Conservation (phyloP, 495 filamentous ascomycete genomes). For the Endocarpon pusillum region DNA sequence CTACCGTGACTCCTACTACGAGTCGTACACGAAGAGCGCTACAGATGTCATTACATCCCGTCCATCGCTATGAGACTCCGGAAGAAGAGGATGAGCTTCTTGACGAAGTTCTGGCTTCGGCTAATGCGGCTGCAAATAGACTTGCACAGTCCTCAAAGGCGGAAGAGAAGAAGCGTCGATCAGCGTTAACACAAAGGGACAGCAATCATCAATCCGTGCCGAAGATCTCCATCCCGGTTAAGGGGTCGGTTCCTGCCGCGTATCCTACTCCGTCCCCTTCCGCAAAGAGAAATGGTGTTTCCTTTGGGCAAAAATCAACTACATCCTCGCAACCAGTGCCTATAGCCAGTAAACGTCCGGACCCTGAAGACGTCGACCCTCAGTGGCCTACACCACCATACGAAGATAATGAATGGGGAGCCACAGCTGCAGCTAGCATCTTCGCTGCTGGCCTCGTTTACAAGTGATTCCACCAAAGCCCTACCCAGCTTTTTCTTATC, state of each 20-base stretch:
- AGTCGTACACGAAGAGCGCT: slow-evolving; percentile 70
- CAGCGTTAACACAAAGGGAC: slow-evolving; percentile 1
- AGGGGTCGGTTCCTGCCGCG: slow-evolving; percentile 33
- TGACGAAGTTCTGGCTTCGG: slow-evolving; percentile 57
- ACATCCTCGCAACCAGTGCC: slow-evolving; percentile 33
- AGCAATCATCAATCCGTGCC: background rate
- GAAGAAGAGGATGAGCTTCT: slow-evolving; percentile 94
- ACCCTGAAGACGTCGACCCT: slow-evolving; percentile 36
- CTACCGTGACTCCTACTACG: slow-evolving; percentile 45
- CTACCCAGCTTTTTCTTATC: background rate
- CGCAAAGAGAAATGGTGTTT: slow-evolving; percentile 55
- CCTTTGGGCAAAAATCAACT: slow-evolving; percentile 42
- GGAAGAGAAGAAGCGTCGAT: slow-evolving; percentile 10
- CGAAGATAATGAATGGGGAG: slow-evolving; percentile 74
- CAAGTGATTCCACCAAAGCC: slow-evolving; percentile 18
- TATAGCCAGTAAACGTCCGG: slow-evolving; percentile 43
- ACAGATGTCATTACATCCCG: slow-evolving; percentile 53
- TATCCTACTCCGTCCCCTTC: slow-evolving; percentile 89
- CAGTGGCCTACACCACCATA: slow-evolving; percentile 97
- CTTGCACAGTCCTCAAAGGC: slow-evolving; percentile 31
- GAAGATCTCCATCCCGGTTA: slow-evolving; percentile 19
- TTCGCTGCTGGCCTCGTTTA: slow-evolving; percentile 43
- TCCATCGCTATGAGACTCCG: slow-evolving; percentile 76
- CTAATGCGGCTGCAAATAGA: slow-evolving; percentile 36
- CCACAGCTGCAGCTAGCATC: slow-evolving; percentile 60